Evolutionary conservation across 495 filamentous ascomycete species (phyloP).

Genomic region (Penicillium nucicola): DNA sequence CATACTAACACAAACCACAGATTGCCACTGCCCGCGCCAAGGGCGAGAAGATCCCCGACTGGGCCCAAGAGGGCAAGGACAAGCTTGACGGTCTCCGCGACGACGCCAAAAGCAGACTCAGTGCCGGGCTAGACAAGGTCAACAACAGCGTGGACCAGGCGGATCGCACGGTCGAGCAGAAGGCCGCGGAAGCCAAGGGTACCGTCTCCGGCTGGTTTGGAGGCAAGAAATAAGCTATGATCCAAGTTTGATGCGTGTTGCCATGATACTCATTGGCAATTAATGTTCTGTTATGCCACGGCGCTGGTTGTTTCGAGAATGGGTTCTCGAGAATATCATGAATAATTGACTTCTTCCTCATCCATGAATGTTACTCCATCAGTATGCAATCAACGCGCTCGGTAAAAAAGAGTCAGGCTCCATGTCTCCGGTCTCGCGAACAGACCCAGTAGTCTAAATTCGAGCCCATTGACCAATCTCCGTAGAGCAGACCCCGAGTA

Average conservation of each 20-base stretch:
- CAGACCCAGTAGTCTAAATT: neutral
- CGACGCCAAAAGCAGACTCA: slow-evolving; percentile 34
- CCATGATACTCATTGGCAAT: neutral
- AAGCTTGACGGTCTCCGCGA: slow-evolving; percentile 63
- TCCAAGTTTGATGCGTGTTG: too few relatives aligned
- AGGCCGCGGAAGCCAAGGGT: slow-evolving; percentile 74
- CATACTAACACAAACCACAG: slow-evolving; percentile 36
- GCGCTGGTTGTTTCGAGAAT: neutral
- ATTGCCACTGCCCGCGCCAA: slow-evolving; percentile 58
- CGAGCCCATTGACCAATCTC: neutral
- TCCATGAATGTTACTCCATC: too few relatives aligned
- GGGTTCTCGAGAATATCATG: neutral
- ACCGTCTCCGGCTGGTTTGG: slow-evolving; percentile 80
- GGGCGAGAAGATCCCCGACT: slow-evolving; percentile 58
- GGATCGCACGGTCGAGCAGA: slow-evolving; percentile 73
- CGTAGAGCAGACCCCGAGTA: neutral
- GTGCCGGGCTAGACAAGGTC: slow-evolving; percentile 35
- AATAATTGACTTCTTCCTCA: neutral
- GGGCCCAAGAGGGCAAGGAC: slow-evolving; percentile 57
- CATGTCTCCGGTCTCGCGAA: too few relatives aligned
- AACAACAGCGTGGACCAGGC: slow-evolving; percentile 52
- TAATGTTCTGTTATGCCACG: neutral
- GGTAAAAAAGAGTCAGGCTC: too few relatives aligned
- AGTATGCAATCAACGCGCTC: too few relatives aligned
- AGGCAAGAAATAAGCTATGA: slow-evolving; percentile 49